Percentiles rank a stretch among this genome's conserved stretches.
Evolutionary conservation across 805 yeast genomes (phyloP).

Genomic region (Maudiozyma pseudohumilis): DNA sequence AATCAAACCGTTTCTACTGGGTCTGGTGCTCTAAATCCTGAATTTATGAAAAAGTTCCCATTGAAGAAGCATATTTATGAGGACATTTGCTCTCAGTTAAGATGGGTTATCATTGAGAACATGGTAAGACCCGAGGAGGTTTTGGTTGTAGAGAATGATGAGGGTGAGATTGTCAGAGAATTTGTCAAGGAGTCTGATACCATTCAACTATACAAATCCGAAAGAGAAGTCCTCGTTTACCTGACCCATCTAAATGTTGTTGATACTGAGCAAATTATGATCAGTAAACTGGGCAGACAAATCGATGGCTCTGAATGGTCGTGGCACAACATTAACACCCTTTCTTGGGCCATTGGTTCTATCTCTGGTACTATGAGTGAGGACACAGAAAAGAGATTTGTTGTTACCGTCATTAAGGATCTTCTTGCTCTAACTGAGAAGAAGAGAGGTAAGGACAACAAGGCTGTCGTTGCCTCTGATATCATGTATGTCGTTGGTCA

Average conservation of each 20-base stretch:
- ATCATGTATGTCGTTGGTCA: constrained; percentile 99
- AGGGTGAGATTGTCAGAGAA: constrained; percentile 97
- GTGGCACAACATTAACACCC: constrained; percentile 93
- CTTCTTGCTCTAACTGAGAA: constrained; percentile 83
- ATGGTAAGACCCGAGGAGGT: constrained; percentile 99
- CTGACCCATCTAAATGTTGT: constrained; percentile 90
- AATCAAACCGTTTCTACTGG: constrained; percentile 31
- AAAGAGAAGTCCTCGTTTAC: constrained; percentile 92
- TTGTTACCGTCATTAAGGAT: constrained; percentile 89
- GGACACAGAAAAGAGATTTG: constrained; percentile 89
- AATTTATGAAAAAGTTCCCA: constrained; percentile 62
- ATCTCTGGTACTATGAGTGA: constrained; percentile 98
- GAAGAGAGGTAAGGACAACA: constrained; percentile 95
- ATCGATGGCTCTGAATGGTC: constrained; percentile 98
- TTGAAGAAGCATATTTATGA: constrained; percentile 78
- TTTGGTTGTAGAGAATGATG: constrained; percentile 92
- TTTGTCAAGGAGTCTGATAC: constrained; percentile 96
- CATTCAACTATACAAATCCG: constrained; percentile 85
- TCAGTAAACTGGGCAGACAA: constrained; percentile 80
- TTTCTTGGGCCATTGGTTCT: constrained; percentile 99
- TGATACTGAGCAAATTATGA: constrained; percentile 91
- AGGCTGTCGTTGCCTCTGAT: constrained; percentile 98
- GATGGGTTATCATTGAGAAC: constrained; percentile 89
- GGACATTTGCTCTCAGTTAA: constrained; percentile 67
- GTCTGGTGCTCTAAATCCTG: constrained; percentile 84